Percentiles rank a stretch among this genome's conserved stretches.
Evolutionary conservation across 2,329 filamentous ascomycete genomes (phyloP).

Genomic region (Sphaerostilbella broomeana): DNA sequence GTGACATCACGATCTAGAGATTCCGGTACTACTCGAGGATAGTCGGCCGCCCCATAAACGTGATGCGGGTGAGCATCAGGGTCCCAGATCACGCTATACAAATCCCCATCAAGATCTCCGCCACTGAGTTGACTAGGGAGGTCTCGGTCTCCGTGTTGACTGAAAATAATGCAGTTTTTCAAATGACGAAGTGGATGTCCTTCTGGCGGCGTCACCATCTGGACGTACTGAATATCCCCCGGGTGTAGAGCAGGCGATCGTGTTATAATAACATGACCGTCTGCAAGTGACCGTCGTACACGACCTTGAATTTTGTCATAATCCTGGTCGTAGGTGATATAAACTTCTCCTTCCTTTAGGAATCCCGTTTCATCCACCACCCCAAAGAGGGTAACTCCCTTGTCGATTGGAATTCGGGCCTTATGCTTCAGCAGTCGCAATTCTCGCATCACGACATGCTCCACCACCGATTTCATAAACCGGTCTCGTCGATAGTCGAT

Average conservation of each 20-base stretch:
- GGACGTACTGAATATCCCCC: conserved; percentile 66
- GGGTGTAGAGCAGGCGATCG: conserved; percentile 77
- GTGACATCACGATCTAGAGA: conserved; percentile 56
- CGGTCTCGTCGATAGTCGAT: conserved; percentile 60
- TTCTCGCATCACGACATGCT: conserved; percentile 63
- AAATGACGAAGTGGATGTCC: conserved; percentile 56
- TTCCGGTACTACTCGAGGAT: conserved; percentile 50
- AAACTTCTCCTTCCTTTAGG: conserved; percentile 62
- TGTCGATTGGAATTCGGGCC: conserved; percentile 62
- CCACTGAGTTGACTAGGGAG: conserved; percentile 73
- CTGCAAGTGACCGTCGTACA: conserved; percentile 24
- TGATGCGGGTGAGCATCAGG: conserved; percentile 35
- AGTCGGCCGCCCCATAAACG: conserved; percentile 58
- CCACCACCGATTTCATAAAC: conserved; percentile 65
- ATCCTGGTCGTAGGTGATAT: conserved; percentile 48
- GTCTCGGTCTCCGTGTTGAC: conserved; percentile 62
- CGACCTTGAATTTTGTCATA: conserved; percentile 18
- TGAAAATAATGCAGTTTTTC: conserved; percentile 74
- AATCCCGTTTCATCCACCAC: conserved; percentile 75
- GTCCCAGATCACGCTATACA: conserved; percentile 77
- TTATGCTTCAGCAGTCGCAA: conserved; percentile 72
- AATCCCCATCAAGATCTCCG: conserved; percentile 77
- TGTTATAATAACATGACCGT: conserved; percentile 55
- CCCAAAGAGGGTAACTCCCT: conserved; percentile 72
- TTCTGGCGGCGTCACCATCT: conserved; percentile 52